These are phyloP conservation scores for Fistulifera pelliculosa DNA, from an alignment of 108 stramenopile genomes.

Conservation along the genomic window DNA sequence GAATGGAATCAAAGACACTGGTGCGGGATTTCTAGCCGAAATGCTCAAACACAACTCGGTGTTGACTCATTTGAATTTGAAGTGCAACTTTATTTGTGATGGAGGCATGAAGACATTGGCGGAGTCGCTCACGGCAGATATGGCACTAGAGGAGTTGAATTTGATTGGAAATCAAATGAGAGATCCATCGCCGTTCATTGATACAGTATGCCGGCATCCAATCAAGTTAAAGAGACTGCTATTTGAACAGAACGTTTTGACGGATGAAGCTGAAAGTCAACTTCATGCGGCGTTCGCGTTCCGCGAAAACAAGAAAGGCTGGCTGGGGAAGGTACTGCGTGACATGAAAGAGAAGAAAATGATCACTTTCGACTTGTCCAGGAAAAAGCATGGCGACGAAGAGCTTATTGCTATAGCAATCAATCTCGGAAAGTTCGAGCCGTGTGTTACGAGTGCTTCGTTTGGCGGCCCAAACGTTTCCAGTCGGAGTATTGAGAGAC, in stretches of 20 bases:
- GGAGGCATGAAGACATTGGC: constrained; percentile 26
- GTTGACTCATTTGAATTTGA: constrained; percentile 32
- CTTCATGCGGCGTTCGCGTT: constrained; percentile 16
- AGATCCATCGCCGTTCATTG: constrained; percentile 15
- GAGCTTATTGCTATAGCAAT: constrained; percentile 18
- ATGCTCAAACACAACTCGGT: constrained; percentile 13
- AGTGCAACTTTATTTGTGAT: constrained; percentile 28
- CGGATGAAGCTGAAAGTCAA: constrained; percentile 11
- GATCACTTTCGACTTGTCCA: constrained; percentile 9
- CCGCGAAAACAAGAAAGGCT: constrained; percentile 19
- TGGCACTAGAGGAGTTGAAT: constrained; percentile 18
- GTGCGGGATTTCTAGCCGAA: constrained; percentile 29
- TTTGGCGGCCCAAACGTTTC: not conserved
- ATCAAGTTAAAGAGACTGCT: constrained; percentile 11
- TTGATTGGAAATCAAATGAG: constrained; percentile 24
- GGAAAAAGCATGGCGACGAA: constrained; percentile 23
- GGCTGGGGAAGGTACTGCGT: constrained; percentile 24
- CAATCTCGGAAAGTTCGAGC: not conserved
- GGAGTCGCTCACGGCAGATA: constrained; percentile 17
- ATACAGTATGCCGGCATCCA: no score
- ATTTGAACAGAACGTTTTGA: constrained; percentile 34
- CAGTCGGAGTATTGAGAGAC: not conserved
- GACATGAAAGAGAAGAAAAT: constrained; percentile 11
- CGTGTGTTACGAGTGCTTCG: not conserved
- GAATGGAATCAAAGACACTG: constrained; percentile 35